Evolutionary conservation across 2,329 filamentous ascomycete species (phyloP).

Genomic region (Geosmithia putterillii): DNA sequence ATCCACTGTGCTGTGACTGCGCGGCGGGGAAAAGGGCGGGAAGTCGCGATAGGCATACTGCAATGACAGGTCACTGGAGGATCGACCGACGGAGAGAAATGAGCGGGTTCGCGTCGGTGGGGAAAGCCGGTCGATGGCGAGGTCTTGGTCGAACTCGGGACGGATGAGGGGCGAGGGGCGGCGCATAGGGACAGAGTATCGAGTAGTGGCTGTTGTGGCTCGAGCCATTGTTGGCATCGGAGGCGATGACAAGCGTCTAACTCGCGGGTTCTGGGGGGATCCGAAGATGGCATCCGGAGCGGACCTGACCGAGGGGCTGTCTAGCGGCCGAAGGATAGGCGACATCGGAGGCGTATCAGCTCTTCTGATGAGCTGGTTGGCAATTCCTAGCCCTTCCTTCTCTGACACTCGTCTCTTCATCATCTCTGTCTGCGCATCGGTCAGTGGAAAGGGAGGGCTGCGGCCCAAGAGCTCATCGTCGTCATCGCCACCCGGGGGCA

Average conservation of each 20-base stretch:
- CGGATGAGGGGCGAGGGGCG: slow-evolving; percentile 19
- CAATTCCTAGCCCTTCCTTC: slow-evolving; percentile 20
- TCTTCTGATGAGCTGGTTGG: slow-evolving; percentile 8
- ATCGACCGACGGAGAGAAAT: slow-evolving; percentile 18
- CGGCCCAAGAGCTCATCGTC: slow-evolving; percentile 16
- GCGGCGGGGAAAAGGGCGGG: slow-evolving; percentile 20
- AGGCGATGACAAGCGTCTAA: slow-evolving; percentile 4
- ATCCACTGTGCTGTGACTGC: slow-evolving; percentile 17
- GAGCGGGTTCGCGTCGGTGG: slow-evolving; percentile 17
- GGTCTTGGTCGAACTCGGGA: slow-evolving; percentile 22
- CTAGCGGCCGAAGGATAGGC: slow-evolving; percentile 16
- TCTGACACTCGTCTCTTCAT: slow-evolving; percentile 6
- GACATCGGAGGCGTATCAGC: slow-evolving; percentile 13
- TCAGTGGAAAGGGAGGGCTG: slow-evolving; percentile 12
- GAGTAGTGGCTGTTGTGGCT: slow-evolving; percentile 9
- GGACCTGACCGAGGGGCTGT: slow-evolving; percentile 15
- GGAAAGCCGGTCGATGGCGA: slow-evolving; percentile 23
- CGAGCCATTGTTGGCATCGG: background rate
- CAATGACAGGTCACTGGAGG: slow-evolving; percentile 20
- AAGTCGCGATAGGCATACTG: slow-evolving; percentile 20
- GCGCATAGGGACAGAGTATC: slow-evolving; percentile 14
- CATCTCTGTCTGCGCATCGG: slow-evolving; percentile 5
- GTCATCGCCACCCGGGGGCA: slow-evolving; percentile 9
- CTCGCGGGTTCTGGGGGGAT: background rate
- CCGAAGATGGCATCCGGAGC: slow-evolving; percentile 9